Evolutionary conservation across 2,329 filamentous ascomycete species (phyloP).

Genomic region (Phialocephala sp.): DNA sequence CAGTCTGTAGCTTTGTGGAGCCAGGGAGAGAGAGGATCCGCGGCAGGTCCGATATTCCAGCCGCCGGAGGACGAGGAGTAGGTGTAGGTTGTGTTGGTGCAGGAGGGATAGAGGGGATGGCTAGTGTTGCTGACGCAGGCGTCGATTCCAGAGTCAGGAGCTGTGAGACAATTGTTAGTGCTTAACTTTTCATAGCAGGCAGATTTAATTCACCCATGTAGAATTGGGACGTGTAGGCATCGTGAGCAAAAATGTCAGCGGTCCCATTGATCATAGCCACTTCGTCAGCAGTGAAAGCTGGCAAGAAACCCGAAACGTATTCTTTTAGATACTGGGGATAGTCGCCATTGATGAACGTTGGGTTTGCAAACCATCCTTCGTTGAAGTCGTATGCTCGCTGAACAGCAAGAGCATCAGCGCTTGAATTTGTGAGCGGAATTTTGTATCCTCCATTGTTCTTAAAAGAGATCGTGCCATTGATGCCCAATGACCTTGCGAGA

Average conservation of each 20-base stretch:
- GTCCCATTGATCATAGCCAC: constrained; percentile 56
- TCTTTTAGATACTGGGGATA: constrained; percentile 55
- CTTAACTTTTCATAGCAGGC: not conserved
- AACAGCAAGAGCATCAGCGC: constrained; percentile 33
- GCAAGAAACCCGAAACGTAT: constrained; percentile 51
- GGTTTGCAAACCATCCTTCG: constrained; percentile 57
- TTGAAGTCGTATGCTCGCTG: constrained; percentile 45
- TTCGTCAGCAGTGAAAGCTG: constrained; percentile 52
- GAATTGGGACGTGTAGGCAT: constrained; percentile 62
- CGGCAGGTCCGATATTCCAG: constrained; percentile 35
- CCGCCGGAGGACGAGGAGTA: constrained; percentile 21
- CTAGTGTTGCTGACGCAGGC: constrained; percentile 44
- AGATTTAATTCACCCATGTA: constrained; percentile 41
- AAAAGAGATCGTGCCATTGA: constrained; percentile 55
- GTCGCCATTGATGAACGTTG: constrained; percentile 56
- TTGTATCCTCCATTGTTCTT: constrained; percentile 50
- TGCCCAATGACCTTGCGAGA: constrained; percentile 58
- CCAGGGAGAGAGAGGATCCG: constrained; percentile 37
- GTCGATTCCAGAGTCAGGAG: constrained; percentile 48
- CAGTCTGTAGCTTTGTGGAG: constrained; percentile 37
- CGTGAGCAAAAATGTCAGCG: constrained; percentile 61
- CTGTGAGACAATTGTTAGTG: constrained; percentile 35
- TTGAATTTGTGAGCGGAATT: constrained; percentile 51
- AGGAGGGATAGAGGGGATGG: constrained; percentile 33
- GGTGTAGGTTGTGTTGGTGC: constrained; percentile 32